These are phyloP conservation scores for Yamadazyma atlantica DNA, from an alignment of 1,139 yeast species.

Conservation along the genomic window DNA sequence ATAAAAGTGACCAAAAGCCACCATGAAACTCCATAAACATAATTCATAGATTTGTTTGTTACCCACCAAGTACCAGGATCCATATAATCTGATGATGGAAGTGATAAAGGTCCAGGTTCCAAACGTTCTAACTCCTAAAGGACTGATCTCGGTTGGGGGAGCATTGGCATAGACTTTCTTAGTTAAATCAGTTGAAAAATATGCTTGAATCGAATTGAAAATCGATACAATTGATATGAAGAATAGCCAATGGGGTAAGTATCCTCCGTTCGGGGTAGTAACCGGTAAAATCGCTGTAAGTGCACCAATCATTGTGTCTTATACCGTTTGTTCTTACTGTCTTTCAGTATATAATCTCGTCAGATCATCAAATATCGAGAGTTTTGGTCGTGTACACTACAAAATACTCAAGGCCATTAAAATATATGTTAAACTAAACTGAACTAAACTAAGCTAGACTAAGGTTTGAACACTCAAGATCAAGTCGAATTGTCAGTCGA, in stretches of 20 bases:
- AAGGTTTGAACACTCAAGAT: neutral
- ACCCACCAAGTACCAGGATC: constrained; percentile 65
- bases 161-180: constrained; percentile 73
- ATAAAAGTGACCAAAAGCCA: constrained; percentile 83
- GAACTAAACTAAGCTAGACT: neutral
- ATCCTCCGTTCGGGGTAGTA: constrained; percentile 35
- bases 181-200: constrained; percentile 68
- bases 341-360: no score
- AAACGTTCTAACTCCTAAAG: constrained; percentile 87
- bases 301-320: no score
- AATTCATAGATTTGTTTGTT: constrained; percentile 74
- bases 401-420: no score
- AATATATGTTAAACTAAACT: neutral
- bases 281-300: constrained; percentile 25
- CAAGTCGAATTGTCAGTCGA: no score
- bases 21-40: constrained; percentile 76
- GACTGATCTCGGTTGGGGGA: constrained; percentile 60
- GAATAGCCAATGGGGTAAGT: constrained; percentile 47
- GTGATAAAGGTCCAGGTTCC: constrained; percentile 97
- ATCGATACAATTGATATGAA: constrained; percentile 82
- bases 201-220: constrained; percentile 90
- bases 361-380: no score
- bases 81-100: constrained; percentile 80
- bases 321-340: no score
- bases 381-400: no score